Percentiles rank a stretch among this genome's conserved stretches.
phyloP scores from a whole-genome alignment of 1,139 yeast species.

The Meyerozyma guilliermondii region DNA sequence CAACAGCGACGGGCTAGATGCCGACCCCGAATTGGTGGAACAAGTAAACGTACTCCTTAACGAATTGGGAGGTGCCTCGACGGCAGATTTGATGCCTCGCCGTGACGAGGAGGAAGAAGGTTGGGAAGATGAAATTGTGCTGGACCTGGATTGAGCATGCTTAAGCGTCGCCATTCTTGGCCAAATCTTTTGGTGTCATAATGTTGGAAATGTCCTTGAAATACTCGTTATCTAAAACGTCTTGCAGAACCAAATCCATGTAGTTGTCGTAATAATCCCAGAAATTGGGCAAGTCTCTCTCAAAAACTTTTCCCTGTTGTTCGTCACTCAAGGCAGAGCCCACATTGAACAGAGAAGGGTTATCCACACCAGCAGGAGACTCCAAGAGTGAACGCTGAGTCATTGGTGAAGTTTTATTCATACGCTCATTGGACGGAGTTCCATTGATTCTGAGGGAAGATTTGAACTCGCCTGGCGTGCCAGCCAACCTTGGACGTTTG shows the following conservation, averaged over 20 bases:
- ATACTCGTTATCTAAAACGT: slow-evolving; percentile 26
- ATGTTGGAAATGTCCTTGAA: slow-evolving; percentile 24
- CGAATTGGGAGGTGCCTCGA: slow-evolving; percentile 57
- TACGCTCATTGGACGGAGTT: not conserved
- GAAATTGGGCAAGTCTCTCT: not conserved
- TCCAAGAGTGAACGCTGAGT: not conserved
- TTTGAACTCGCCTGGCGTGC: not conserved
- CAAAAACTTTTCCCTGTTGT: not conserved
- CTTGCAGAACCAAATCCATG: slow-evolving; percentile 26
- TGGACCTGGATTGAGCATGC: slow-evolving; percentile 11
- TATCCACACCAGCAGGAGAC: not conserved
- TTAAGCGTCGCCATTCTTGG: not conserved
- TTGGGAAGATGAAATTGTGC: slow-evolving; percentile 43
- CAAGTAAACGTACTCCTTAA: slow-evolving; percentile 47
- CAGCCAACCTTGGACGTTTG: not conserved
- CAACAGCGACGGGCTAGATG: slow-evolving; percentile 38
- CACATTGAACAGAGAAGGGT: not conserved
- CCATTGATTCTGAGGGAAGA: not conserved
- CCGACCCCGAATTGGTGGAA: slow-evolving; percentile 50
- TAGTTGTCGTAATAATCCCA: slow-evolving; percentile 17
- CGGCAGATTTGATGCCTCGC: slow-evolving; percentile 43
- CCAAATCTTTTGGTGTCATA: slow-evolving; percentile 12
- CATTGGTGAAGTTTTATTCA: not conserved
- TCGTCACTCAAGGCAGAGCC: not conserved
- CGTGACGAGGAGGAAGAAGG: slow-evolving; percentile 38